Evolutionary conservation across 306 rosid species (phyloP).

Genomic region (Trifolium pratense): DNA sequence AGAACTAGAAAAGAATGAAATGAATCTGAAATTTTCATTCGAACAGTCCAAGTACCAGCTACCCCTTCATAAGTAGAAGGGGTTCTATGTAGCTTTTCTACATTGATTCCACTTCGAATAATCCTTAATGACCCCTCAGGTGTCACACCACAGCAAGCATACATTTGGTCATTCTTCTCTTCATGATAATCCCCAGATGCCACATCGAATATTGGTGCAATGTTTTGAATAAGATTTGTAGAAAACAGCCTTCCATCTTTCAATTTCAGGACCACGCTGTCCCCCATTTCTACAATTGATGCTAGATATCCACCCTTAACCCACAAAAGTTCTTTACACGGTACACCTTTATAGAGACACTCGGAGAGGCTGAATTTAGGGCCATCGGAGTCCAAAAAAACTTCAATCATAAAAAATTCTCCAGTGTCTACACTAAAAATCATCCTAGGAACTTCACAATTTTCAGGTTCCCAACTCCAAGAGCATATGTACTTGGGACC

Average conservation of each 20-base stretch:
- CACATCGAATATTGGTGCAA: constrained; percentile 89
- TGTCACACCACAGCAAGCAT: constrained; percentile 93
- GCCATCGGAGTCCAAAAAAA: constrained; percentile 62
- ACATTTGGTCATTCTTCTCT: constrained; percentile 89
- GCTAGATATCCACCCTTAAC: constrained; percentile 85
- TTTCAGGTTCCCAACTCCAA: constrained; percentile 93
- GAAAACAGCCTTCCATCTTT: constrained; percentile 70
- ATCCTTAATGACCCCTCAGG: constrained; percentile 91
- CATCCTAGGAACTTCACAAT: constrained; percentile 61
- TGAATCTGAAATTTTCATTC: constrained; percentile 73
- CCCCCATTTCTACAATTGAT: constrained; percentile 91
- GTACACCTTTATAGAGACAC: constrained; percentile 80
- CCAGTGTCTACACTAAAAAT: constrained; percentile 81
- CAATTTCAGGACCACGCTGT: constrained; percentile 82
- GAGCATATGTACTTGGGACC: constrained; percentile 72
- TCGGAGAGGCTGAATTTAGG: constrained; percentile 74
- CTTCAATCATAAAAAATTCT: constrained; percentile 81
- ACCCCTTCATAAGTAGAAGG: constrained; percentile 90
- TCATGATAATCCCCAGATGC: constrained; percentile 81
- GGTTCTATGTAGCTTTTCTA: constrained; percentile 77
- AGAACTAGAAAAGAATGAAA: constrained; percentile 87
- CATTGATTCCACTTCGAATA: constrained; percentile 83
- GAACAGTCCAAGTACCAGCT: constrained; percentile 82
- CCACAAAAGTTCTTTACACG: constrained; percentile 87
- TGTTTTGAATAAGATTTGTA: constrained; percentile 79